A percentile compares a stretch with the other conserved stretches of the same genome.
Conservation (phyloP, 2,329 filamentous ascomycete species). For the Ceratocystis harringtonii region DNA sequence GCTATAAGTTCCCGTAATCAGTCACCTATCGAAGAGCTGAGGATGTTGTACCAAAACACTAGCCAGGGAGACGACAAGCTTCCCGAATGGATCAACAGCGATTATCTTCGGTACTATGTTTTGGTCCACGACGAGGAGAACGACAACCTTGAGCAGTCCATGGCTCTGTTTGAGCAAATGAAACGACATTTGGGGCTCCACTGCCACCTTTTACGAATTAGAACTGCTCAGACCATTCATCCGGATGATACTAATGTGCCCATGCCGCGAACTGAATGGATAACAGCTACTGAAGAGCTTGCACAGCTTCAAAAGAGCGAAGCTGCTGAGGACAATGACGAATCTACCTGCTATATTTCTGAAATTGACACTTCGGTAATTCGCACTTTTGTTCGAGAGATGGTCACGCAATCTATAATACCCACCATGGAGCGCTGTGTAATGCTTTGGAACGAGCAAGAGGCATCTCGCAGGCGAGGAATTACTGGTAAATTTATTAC, state of each 20-base stretch:
- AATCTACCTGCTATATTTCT: conserved; percentile 65
- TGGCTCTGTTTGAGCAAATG: conserved; percentile 92
- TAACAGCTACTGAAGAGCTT: conserved; percentile 74
- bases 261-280: conserved; percentile 73
- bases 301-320: conserved; percentile 55
- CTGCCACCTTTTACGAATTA: conserved; percentile 76
- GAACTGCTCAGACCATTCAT: conserved; percentile 70
- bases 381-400: conserved; percentile 77
- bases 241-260: conserved; percentile 83
- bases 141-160: conserved; percentile 82
- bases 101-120: conserved; percentile 92
- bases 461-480: conserved; percentile 77
- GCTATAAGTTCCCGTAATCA: conserved; percentile 82
- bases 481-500: conserved; percentile 89
- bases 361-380: conserved; percentile 85
- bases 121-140: conserved; percentile 91
- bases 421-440: conserved; percentile 92
- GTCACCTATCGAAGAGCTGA: conserved; percentile 71
- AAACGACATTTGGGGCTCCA: conserved; percentile 95
- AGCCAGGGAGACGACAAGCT: conserved; percentile 58
- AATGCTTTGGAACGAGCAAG: conserved; percentile 91
- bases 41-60: conserved; percentile 72
- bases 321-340: conserved; percentile 50
- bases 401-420: conserved; percentile 87
- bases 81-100: conserved; percentile 75